Conservation (phyloP, 768 basidiomycete species). For the Rhizopogon roseolus region DNA sequence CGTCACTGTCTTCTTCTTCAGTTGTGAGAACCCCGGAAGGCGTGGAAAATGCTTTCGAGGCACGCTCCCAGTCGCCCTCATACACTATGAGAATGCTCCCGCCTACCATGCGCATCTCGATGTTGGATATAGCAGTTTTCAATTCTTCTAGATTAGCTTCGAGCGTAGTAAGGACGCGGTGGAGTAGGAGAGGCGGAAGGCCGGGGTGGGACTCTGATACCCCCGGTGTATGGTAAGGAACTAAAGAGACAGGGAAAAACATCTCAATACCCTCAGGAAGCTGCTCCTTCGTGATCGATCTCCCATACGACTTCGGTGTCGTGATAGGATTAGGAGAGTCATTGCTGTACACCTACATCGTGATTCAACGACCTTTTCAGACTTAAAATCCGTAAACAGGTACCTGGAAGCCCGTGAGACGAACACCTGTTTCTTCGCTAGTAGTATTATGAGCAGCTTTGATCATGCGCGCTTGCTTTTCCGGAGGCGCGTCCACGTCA, state of each 20-base stretch:
- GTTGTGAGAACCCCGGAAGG: constrained; percentile 5
- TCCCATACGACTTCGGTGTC: constrained; percentile 77
- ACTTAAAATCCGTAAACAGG: neutral
- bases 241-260: constrained; percentile 64
- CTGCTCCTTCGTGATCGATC: constrained; percentile 59
- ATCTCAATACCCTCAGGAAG: constrained; percentile 71
- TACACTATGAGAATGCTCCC: constrained; percentile 80
- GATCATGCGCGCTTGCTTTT: constrained; percentile 79
- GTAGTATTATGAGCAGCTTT: constrained; percentile 68
- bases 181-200: constrained; percentile 48
- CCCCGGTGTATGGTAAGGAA: constrained; percentile 4
- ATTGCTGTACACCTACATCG: constrained; percentile 66
- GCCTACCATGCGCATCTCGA: constrained; percentile 80
- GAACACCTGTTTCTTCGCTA: constrained; percentile 66
- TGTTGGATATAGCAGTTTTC: constrained; percentile 37
- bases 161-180: constrained; percentile 54
- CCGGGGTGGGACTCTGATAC: constrained; percentile 31
- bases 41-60: constrained; percentile 30
- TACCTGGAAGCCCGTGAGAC: constrained; percentile 91
- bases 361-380: neutral
- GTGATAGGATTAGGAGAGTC: constrained; percentile 46
- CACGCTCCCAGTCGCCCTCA: constrained; percentile 51
- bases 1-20: constrained; percentile 32
- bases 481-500: constrained; percentile 57
- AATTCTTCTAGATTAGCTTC: constrained; percentile 50